A percentile compares a stretch with the other conserved stretches of the same genome.
Evolutionary conservation across 2,329 filamentous ascomycete species (phyloP).

Genomic region (Teratosphaeria destructans): DNA sequence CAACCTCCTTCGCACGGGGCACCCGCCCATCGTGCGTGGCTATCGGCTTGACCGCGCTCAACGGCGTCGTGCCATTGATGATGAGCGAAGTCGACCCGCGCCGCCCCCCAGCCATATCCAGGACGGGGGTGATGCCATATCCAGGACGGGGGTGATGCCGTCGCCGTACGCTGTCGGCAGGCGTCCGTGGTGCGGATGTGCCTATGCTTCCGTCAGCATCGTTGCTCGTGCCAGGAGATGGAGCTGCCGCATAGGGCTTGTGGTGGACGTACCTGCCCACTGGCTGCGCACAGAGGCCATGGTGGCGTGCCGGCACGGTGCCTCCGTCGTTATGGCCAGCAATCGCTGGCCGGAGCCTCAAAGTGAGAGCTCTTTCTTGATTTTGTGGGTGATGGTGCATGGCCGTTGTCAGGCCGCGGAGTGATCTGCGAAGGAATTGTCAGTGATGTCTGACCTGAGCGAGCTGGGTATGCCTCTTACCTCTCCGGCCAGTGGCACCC

Average conservation of each 20-base stretch:
- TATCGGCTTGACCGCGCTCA: slow-evolving; percentile 1
- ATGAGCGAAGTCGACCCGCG: neutral
- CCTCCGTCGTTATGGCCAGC: neutral
- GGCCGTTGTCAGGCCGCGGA: neutral
- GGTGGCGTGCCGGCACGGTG: too few species aligned
- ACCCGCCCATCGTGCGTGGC: neutral
- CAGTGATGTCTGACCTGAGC: neutral
- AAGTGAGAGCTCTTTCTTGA: neutral
- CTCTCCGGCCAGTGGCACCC: neutral
- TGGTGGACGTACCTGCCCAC: neutral
- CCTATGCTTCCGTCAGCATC: neutral
- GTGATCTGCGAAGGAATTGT: neutral
- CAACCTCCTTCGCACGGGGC: neutral
- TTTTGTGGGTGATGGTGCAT: neutral
- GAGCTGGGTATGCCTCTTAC: neutral
- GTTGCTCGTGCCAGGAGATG: neutral
- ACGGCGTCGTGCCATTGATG: slow-evolving; percentile 1
- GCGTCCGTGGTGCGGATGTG: neutral
- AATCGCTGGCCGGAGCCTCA: neutral
- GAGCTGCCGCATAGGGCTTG: neutral
- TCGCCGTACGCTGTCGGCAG: neutral
- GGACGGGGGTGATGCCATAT: neutral
- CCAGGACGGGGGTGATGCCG: neutral
- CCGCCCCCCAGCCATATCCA: neutral
- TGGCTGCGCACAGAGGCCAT: neutral